phyloP scores from a whole-genome alignment of 2,329 filamentous ascomycete genomes.

The Allantophomopsis cytisporea region DNA sequence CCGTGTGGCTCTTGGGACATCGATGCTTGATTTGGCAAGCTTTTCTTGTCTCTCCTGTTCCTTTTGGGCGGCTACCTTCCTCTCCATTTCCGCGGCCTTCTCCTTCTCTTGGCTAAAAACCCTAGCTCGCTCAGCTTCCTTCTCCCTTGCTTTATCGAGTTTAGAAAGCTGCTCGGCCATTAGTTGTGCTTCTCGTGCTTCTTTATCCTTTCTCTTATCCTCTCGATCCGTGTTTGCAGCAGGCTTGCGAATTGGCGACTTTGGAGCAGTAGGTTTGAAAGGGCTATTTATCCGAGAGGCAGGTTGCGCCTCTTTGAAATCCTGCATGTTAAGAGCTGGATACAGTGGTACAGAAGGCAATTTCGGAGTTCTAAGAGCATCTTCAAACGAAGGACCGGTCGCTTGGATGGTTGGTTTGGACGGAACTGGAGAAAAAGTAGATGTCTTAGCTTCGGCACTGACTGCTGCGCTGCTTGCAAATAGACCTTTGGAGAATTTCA shows the following conservation, averaged over 20 bases:
- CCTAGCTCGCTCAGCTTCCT: slow-evolving; percentile 55
- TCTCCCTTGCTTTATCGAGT: slow-evolving; percentile 53
- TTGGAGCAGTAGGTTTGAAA: slow-evolving; percentile 10
- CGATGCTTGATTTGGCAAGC: slow-evolving; percentile 15
- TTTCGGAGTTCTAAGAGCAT: slow-evolving; percentile 5
- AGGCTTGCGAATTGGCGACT: slow-evolving; percentile 25
- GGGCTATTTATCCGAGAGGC: background rate
- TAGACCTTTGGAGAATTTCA: slow-evolving; percentile 76
- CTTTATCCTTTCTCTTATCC: slow-evolving; percentile 47
- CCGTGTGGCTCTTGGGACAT: slow-evolving; percentile 28
- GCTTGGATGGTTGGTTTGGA: slow-evolving; percentile 28
- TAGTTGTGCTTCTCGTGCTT: slow-evolving; percentile 41
- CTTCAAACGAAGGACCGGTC: slow-evolving; percentile 31
- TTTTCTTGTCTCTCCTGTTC: slow-evolving; percentile 28
- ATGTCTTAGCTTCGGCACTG: slow-evolving; percentile 47
- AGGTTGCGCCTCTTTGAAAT: too few species aligned
- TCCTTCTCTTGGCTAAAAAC: slow-evolving; percentile 45
- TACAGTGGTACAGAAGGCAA: slow-evolving; percentile 18
- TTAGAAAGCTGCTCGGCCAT: slow-evolving; percentile 46
- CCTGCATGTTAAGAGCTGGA: slow-evolving; percentile 29
- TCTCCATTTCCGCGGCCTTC: slow-evolving; percentile 36
- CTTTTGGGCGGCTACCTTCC: slow-evolving; percentile 36
- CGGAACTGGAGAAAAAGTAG: slow-evolving; percentile 38
- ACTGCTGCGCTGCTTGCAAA: slow-evolving; percentile 63
- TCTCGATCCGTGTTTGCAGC: slow-evolving; percentile 47